Evolutionary conservation across 176 grass and related monocot genomes (phyloP), one percentile per base, ranked within the genome.

Genomic region (Zizania latifolia): DNA sequence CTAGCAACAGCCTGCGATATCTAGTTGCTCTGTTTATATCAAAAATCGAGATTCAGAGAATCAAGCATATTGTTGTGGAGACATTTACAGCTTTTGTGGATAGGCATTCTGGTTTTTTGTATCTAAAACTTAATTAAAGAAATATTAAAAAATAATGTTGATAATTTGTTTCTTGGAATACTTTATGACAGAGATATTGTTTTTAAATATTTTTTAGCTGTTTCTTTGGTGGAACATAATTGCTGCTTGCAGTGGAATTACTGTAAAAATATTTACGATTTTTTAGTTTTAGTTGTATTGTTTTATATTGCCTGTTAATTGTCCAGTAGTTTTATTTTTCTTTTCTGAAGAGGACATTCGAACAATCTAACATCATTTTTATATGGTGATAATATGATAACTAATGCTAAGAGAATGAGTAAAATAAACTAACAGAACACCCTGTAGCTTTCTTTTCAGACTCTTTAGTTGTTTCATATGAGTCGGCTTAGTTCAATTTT

Each of bases 291-390:
- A 66, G 22, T 67, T 66, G 48, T 56, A 74, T 59, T 11, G 41
- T 24, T 84, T 65, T 40, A 12, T 12, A 31, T 79, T 68, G 19
- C 37, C 62, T 26, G 48, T 1, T 39, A 39, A 28, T 53, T 27
- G 4, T 19, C n/a, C 57, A n/a, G n/a, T 58, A 26, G 4, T 22
- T 34, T n/a, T 68, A 6, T 0, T 60, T 74, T 80, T 23, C 14
- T 65, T 32, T 46, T 68, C 64, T 68, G n/a, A 70, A 86, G 62
- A 75, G n/a, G 26, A 32, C 17, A 61, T 0, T 62, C n/a, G n/a
- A 53, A 21, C n/a, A n/a, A n/a, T n/a, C n/a, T n/a, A 53, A 53
- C 35, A 11, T 2, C 14, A 35, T 43, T 63, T 81, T 81, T 44
- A 35, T 68, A 76, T 81, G 63, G 10, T 37, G 69, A 33, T 17